phyloP scores from a whole-genome alignment of 495 filamentous ascomycete genomes.

The Staphylotrichum tortipilum region DNA sequence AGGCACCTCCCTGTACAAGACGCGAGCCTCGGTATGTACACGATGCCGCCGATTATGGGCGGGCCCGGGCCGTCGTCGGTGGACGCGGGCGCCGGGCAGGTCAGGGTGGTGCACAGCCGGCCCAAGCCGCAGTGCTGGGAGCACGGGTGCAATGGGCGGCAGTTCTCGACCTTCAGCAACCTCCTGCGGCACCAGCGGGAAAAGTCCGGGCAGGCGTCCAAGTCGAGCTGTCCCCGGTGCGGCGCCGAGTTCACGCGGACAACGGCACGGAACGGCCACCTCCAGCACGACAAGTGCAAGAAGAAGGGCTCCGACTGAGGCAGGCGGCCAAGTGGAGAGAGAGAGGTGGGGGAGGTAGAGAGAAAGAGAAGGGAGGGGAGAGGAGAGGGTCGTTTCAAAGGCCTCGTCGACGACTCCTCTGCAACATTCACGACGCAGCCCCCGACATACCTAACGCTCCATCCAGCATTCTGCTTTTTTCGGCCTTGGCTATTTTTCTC shows the following conservation, averaged over 20 bases:
- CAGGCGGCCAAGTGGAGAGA: not conserved
- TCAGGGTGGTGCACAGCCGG: conserved; percentile 63
- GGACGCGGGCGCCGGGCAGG: conserved; percentile 40
- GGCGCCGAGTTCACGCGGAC: conserved; percentile 87
- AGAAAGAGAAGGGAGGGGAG: too few species aligned
- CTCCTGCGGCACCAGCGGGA: conserved; percentile 87
- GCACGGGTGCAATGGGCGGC: conserved; percentile 86
- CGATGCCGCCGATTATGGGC: conserved; percentile 28
- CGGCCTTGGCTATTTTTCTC: too few species aligned
- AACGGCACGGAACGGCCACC: conserved; percentile 81
- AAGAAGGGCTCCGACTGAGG: conserved; percentile 30
- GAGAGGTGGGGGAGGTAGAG: too few species aligned
- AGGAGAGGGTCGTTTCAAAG: too few species aligned
- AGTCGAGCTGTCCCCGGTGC: conserved; percentile 78
- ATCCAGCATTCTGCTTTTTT: too few species aligned
- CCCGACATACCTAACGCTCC: too few species aligned
- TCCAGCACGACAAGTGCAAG: conserved; percentile 87
- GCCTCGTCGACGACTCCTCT: too few species aligned
- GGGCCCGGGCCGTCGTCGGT: conserved; percentile 12
- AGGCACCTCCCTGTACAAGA: conserved; percentile 34
- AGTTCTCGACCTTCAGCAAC: conserved; percentile 95
- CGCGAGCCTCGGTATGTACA: conserved; percentile 35
- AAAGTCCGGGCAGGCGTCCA: conserved; percentile 79
- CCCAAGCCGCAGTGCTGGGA: conserved; percentile 94
- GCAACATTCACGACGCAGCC: too few species aligned